phyloP scores from a whole-genome alignment of 148 eudicot species.

The Dysphania ambrosioides region DNA sequence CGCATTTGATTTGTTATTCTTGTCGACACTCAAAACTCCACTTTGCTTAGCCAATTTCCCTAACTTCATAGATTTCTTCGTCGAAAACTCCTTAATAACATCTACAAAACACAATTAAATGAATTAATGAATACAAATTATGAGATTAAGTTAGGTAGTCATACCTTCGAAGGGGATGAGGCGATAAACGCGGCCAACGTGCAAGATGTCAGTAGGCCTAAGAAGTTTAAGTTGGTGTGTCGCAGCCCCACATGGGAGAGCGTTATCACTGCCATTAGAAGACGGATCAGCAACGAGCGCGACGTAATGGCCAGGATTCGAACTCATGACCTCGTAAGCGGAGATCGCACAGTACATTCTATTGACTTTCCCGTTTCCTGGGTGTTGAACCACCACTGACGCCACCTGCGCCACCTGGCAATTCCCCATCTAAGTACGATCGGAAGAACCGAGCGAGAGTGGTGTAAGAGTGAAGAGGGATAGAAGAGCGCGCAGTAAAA shows the following conservation, averaged over 20 bases:
- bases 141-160: too few relatives aligned
- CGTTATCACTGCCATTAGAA: constrained; percentile 3
- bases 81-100: constrained; percentile 60
- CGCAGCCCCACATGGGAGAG: constrained; percentile 4
- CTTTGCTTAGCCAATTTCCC: constrained; percentile 55
- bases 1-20: constrained; percentile 22
- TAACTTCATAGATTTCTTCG: constrained; percentile 55
- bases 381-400: constrained; percentile 57
- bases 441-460: too few relatives aligned
- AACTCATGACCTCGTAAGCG: constrained; percentile 60
- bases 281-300: constrained; percentile 45
- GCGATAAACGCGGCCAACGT: constrained; percentile 63
- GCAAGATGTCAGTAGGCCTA: constrained; percentile 54
- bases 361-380: constrained; percentile 41
- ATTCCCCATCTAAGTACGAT: constrained; percentile 81
- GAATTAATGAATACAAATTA: background rate
- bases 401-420: constrained; percentile 77
- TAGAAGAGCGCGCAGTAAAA: too few relatives aligned
- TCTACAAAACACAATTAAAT: constrained; percentile 27
- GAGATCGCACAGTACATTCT: constrained; percentile 44
- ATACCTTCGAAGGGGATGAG: constrained; percentile 71
- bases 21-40: constrained; percentile 28
- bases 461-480: too few relatives aligned
- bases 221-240: constrained; percentile 65
- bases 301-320: constrained; percentile 68